phyloP scores from a whole-genome alignment of 202 grass and related monocot genomes.

The Hordeum pubiflorum region DNA sequence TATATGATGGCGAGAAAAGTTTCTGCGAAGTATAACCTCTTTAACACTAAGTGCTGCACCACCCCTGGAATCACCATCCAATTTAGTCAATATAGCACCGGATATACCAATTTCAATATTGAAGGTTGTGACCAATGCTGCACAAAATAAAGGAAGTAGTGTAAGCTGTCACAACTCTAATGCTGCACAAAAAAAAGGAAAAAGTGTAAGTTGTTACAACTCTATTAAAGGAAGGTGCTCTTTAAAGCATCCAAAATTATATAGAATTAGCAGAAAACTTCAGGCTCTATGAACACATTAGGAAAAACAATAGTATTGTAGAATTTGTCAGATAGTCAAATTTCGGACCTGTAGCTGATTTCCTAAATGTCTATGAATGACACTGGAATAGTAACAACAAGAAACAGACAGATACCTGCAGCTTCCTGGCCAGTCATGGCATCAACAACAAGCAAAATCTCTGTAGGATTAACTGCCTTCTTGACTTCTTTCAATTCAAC shows the following conservation, averaged over 20 bases:
- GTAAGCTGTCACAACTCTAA: conserved; percentile 24
- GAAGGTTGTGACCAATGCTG: conserved; percentile 90
- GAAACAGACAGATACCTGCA: conserved; percentile 49
- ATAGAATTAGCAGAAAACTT: neutral
- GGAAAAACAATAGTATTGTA: neutral
- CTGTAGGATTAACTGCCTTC: conserved; percentile 73
- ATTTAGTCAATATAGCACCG: conserved; percentile 92
- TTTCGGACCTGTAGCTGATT: neutral
- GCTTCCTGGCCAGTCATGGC: conserved; percentile 99
- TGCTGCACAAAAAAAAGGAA: conserved; percentile 41
- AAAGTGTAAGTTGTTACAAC: neutral
- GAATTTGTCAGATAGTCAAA: neutral
- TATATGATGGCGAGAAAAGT: conserved; percentile 17
- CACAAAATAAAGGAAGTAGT: conserved; percentile 21
- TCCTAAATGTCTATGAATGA: neutral
- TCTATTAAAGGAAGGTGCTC: neutral
- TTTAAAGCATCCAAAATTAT: neutral
- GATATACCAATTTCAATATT: conserved; percentile 95
- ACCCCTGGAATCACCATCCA: conserved; percentile 95
- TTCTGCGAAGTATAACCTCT: conserved; percentile 45
- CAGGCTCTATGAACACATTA: neutral
- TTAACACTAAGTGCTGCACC: conserved; percentile 98
- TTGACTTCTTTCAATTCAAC: conserved; percentile 96
- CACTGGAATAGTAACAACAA: conserved; percentile 13
- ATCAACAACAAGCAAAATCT: conserved; percentile 96